Evolutionary conservation across 306 rosid genomes (phyloP), one percentile per base, ranked within the genome.

Genomic region (Quercus berberidifolia): DNA sequence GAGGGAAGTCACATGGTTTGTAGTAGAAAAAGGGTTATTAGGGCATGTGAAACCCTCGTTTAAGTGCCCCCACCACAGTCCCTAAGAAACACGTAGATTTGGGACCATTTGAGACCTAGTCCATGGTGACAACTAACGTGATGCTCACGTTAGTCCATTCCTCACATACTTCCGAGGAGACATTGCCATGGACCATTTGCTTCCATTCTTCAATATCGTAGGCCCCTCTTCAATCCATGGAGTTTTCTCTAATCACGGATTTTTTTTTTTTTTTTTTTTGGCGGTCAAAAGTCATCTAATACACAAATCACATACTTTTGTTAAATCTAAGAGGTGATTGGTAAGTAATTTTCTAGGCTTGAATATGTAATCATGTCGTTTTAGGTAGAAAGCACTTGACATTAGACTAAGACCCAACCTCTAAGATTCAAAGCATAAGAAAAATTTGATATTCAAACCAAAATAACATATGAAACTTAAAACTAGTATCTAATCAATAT

Each of bases 101-200:
- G 81, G 86, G 92, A 85, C 87, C 90, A 82, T 83, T 69, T 62
- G 43, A 83, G 84, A 79, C 82, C 51, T 35, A 71, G 72, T 76
- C 86, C 79, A 74, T 55, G 59, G 74, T 89, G 92, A 90, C 97
- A 91, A 80, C 85, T 90, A 91, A 91, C 98, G 81, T 94, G 96
- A 77, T 79, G 51, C 85, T 83, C 92, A 91, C 89, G 92, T 89
- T 94, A 83, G 79, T 81, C 81, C 88, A 83, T 78, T 81, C 79
- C 84, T 65, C 85, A 78, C 71, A 77, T 83, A 78, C 73, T 82
- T 79, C 79, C 85, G 63, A 81, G 88, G 83, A 85, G 92, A 91
- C 89, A 88, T 71, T 76, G 76, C 82, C 88, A 71, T 80, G 93
- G 90, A 78, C 93, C 91, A 78, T 78, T 67, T 87, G 92, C 81